Conservation (phyloP, 164 flowering plant species). For the Stephania cephalantha region DNA sequence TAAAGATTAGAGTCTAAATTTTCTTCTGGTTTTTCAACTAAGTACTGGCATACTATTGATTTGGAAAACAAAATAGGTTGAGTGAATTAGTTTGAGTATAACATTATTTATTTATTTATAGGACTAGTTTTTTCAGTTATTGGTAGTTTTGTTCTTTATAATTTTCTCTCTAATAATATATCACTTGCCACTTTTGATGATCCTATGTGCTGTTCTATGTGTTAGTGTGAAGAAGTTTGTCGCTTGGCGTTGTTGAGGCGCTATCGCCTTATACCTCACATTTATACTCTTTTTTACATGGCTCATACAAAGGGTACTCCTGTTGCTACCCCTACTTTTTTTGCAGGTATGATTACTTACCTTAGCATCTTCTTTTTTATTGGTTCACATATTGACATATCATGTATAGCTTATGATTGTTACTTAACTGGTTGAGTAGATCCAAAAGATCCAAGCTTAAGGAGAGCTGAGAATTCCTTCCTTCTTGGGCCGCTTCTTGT, state of each 20-base stretch:
- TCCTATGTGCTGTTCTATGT: slow-evolving; percentile 7
- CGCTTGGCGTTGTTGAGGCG: slow-evolving; percentile 85
- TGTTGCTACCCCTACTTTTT: slow-evolving; percentile 79
- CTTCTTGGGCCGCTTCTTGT: slow-evolving; percentile 78
- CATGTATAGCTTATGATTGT: background rate
- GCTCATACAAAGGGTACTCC: slow-evolving; percentile 79
- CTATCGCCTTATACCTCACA: slow-evolving; percentile 71
- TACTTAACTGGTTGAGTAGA: slow-evolving; percentile 41
- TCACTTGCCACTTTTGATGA: background rate
- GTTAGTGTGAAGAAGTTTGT: slow-evolving; percentile 91
- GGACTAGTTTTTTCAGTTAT: too few relatives aligned
- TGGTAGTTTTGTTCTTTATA: too few relatives aligned
- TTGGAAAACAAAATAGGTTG: too few relatives aligned
- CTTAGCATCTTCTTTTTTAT: background rate
- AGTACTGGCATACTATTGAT: too few relatives aligned
- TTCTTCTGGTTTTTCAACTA: too few relatives aligned
- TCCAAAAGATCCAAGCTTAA: slow-evolving; percentile 66
- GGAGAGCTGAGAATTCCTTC: slow-evolving; percentile 69
- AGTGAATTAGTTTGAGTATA: too few relatives aligned
- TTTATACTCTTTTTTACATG: slow-evolving; percentile 79
- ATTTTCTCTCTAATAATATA: background rate
- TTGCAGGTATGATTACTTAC: slow-evolving; percentile 52
- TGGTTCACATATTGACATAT: slow-evolving; percentile 4
- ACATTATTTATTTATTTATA: too few relatives aligned
- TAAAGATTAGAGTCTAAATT: too few relatives aligned